A percentile compares a stretch with the other conserved stretches of the same genome.
Evolutionary conservation across 345 rosid species (phyloP).

Genomic region (Dipteronia sinensis): DNA sequence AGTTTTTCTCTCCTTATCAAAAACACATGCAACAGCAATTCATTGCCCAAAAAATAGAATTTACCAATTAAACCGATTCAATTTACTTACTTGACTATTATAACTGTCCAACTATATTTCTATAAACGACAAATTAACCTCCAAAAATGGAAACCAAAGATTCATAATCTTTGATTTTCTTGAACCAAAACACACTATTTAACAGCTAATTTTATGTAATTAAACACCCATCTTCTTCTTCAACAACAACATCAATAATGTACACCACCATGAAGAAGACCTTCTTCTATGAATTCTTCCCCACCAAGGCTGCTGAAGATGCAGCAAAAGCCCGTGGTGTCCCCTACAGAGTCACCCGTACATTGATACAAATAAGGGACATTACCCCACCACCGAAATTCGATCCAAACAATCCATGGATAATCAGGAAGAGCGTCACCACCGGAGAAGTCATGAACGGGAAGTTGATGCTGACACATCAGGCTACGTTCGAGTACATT

Average conservation of each 20-base stretch:
- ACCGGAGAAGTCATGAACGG: slow-evolving; percentile 26
- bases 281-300: slow-evolving; percentile 31
- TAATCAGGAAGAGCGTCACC: slow-evolving; percentile 25
- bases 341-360: slow-evolving; percentile 16
- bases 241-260: no score
- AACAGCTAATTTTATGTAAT: no score
- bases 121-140: no score
- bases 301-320: slow-evolving; percentile 39
- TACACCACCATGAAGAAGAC: slow-evolving; percentile 28
- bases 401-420: slow-evolving; percentile 36
- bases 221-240: no score
- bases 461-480: slow-evolving; percentile 24
- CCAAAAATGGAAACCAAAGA: no score
- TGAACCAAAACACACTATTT: no score
- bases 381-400: not conserved
- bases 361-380: slow-evolving; percentile 33
- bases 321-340: slow-evolving; percentile 20
- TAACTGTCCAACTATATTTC: not conserved
- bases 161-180: no score
- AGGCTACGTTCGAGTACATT: slow-evolving; percentile 32
- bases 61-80: no score
- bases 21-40: no score
- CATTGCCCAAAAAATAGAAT: no score
- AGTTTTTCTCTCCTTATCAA: no score
- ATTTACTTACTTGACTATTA: not conserved